Conservation (phyloP, 2,329 filamentous ascomycete species). For the Fulvia fulva region DNA sequence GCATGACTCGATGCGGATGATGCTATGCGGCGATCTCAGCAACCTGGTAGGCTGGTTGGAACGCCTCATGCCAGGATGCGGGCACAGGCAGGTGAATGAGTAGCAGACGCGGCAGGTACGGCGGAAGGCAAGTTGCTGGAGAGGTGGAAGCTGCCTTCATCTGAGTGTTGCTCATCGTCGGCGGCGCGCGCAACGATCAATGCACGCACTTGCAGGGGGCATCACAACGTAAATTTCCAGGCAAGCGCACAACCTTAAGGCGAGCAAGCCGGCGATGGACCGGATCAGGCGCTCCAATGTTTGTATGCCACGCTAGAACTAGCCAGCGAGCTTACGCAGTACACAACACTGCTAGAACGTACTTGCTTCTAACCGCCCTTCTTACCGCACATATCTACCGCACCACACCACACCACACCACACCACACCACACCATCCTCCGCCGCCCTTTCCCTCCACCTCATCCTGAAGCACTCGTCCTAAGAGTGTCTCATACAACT, state of each 20-base stretch:
- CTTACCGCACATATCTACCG: not conserved
- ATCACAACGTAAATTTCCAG: not conserved
- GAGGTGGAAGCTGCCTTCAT: not conserved
- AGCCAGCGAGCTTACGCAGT: not conserved
- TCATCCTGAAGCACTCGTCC: not conserved
- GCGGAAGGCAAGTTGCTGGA: no score
- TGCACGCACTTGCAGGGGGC: not conserved
- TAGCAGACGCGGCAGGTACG: not conserved
- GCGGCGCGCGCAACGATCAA: not conserved
- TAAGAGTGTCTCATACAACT: not conserved
- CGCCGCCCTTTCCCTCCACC: not conserved
- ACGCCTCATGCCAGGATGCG: not conserved
- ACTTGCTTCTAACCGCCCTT: not conserved
- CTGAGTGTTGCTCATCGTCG: not conserved
- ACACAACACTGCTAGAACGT: not conserved
- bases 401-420: not conserved
- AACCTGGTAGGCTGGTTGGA: not conserved
- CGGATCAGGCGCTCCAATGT: not conserved
- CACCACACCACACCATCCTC: not conserved
- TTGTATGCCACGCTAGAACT: slow-evolving; percentile 4
- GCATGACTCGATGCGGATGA: not conserved
- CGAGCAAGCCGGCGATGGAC: slow-evolving; percentile 1
- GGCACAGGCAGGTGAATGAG: not conserved
- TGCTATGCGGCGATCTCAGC: not conserved
- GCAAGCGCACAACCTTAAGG: not conserved